Conservation (phyloP, 345 rosid genomes). For the Melastoma malabathricum region DNA sequence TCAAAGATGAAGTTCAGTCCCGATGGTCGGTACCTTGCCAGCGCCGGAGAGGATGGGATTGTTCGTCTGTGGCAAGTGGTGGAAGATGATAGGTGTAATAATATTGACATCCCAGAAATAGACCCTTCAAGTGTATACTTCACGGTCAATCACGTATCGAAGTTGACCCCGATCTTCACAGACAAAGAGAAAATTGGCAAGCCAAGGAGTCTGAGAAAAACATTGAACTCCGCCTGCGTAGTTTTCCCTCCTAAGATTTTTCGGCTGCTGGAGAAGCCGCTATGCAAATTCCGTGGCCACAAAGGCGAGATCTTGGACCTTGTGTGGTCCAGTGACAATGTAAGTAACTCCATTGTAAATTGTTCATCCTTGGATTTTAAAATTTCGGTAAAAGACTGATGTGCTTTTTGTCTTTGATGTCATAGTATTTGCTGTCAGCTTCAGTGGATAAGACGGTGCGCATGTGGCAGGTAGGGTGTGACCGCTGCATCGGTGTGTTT, state of each 20-base stretch:
- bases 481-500: constrained; percentile 45
- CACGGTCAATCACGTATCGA: constrained; percentile 54
- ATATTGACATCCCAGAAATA: constrained; percentile 49
- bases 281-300: constrained; percentile 60
- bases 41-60: constrained; percentile 61
- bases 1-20: constrained; percentile 72
- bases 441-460: constrained; percentile 72
- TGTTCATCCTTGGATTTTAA: constrained; percentile 3
- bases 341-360: constrained; percentile 19
- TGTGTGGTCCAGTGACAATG: constrained; percentile 71
- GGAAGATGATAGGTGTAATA: constrained; percentile 52
- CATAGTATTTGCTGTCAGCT: constrained; percentile 68
- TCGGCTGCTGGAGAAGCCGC: constrained; percentile 56
- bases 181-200: constrained; percentile 39
- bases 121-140: constrained; percentile 72
- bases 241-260: constrained; percentile 67
- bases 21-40: constrained; percentile 70
- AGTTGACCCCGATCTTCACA: constrained; percentile 42
- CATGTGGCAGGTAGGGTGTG: constrained; percentile 56
- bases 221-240: constrained; percentile 66
- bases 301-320: constrained; percentile 53
- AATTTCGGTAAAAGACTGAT: too few species aligned
- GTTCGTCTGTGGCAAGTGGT: constrained; percentile 57
- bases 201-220: constrained; percentile 40
- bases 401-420: constrained; percentile 10